A percentile compares a stretch with the other conserved stretches of the same genome.
These are phyloP conservation scores for Trametes cinnabarina DNA, from an alignment of 768 basidiomycete species.

Conservation along the genomic window DNA sequence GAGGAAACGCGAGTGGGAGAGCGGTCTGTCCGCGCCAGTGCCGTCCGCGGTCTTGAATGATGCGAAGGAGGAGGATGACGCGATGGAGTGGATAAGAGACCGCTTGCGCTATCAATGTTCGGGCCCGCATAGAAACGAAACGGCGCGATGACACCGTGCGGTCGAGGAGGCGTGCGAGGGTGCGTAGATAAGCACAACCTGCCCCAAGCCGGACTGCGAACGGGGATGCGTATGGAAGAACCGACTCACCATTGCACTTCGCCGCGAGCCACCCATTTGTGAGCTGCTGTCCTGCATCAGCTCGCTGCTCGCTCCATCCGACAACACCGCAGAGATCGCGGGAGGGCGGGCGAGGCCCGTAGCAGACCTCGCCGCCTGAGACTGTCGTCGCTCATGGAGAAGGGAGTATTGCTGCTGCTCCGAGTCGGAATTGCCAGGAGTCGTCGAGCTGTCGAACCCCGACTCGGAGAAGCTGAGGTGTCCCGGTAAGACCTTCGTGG, in stretches of 20 bases:
- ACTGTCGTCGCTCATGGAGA: too few relatives aligned
- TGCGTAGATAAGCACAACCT: conserved; percentile 5
- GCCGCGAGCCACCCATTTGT: not conserved
- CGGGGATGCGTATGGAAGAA: not conserved
- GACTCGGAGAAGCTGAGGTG: conserved; percentile 18
- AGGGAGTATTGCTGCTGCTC: conserved; percentile 8
- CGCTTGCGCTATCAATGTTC: conserved; percentile 14
- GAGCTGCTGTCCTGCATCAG: not conserved
- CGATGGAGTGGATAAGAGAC: conserved; percentile 19
- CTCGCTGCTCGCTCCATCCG: not conserved
- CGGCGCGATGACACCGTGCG: not conserved
- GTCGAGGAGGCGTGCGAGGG: not conserved
- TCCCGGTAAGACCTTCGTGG: conserved; percentile 16
- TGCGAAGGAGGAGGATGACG: conserved; percentile 17
- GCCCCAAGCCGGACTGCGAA: not conserved
- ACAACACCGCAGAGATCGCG: not conserved
- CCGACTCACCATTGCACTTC: conserved; percentile 10
- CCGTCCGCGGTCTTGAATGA: conserved; percentile 11
- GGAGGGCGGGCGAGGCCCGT: not conserved
- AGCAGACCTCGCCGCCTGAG: not conserved
- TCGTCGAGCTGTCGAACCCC: conserved; percentile 18
- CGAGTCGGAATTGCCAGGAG: conserved; percentile 20
- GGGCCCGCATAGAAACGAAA: too few relatives aligned
- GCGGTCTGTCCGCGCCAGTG: not conserved
- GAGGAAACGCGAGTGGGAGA: not conserved